phyloP scores from a whole-genome alignment of 2,329 filamentous ascomycete species.

The Hirsutella minnesotensis region DNA sequence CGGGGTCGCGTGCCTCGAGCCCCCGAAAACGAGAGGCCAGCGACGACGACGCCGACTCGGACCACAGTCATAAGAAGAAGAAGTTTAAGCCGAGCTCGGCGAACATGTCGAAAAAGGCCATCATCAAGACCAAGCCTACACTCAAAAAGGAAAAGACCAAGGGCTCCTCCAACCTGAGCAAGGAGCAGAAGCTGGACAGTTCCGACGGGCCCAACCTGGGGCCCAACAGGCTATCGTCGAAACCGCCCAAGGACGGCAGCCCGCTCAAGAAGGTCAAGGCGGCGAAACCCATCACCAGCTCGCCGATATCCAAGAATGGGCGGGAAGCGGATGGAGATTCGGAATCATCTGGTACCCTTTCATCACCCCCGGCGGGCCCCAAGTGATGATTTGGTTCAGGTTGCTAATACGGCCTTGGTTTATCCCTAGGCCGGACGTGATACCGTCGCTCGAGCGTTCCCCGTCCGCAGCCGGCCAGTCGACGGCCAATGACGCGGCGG shows the following conservation, averaged over 20 bases:
- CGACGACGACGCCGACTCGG: slow-evolving; percentile 42
- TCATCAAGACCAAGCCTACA: slow-evolving; percentile 39
- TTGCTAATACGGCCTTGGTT: no score
- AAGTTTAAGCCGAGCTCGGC: slow-evolving; percentile 33
- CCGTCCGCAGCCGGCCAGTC: no score
- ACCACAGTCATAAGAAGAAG: slow-evolving; percentile 44
- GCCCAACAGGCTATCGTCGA: slow-evolving; percentile 16
- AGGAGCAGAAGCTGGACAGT: slow-evolving; percentile 31
- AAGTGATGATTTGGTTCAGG: slow-evolving; percentile 3
- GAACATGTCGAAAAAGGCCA: slow-evolving; percentile 37
- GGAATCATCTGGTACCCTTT: slow-evolving; percentile 44
- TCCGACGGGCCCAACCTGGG: slow-evolving; percentile 11
- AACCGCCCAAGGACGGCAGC: slow-evolving; percentile 23
- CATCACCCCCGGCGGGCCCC: slow-evolving; percentile 32
- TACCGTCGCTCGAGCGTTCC: no score
- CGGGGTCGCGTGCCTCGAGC: slow-evolving; percentile 40
- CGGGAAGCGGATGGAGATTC: slow-evolving; percentile 38
- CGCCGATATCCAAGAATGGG: slow-evolving; percentile 37
- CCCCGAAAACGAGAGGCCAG: slow-evolving; percentile 46
- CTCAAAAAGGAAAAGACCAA: slow-evolving; percentile 46
- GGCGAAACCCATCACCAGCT: slow-evolving; percentile 34
- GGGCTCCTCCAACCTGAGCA: slow-evolving; percentile 34
- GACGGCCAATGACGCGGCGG: no score
- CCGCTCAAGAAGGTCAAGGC: slow-evolving; percentile 31
- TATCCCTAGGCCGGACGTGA: no score